These are phyloP conservation scores for Penicillium egyptiacum DNA, from an alignment of 495 filamentous ascomycete species.

Conservation along the genomic window DNA sequence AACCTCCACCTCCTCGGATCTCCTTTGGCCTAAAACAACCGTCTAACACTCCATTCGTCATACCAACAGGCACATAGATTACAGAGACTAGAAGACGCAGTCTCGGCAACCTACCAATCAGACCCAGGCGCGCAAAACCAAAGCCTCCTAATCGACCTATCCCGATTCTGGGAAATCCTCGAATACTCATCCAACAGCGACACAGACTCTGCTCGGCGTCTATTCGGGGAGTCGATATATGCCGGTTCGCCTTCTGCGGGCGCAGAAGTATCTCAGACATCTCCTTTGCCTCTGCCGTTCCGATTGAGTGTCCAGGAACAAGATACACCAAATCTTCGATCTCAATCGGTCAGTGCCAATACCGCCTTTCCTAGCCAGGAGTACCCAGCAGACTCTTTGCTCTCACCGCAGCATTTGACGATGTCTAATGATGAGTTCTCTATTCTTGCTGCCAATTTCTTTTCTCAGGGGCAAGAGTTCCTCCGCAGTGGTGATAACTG, in stretches of 20 bases:
- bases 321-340: constrained; percentile 14
- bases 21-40: neutral
- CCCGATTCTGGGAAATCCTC: constrained; percentile 51
- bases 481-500: constrained; percentile 40
- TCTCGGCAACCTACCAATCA: constrained; percentile 46
- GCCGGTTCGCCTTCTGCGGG: constrained; percentile 22
- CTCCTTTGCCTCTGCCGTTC: constrained; percentile 46
- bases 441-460: constrained; percentile 51
- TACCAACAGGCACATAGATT: constrained; percentile 40
- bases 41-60: neutral
- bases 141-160: constrained; percentile 49
- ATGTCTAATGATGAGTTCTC: constrained; percentile 48
- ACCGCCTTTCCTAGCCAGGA: constrained; percentile 19
- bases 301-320: constrained; percentile 32
- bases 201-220: constrained; percentile 35
- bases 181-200: constrained; percentile 51
- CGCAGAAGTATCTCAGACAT: constrained; percentile 47
- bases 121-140: constrained; percentile 42
- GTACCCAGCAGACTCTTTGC: constrained; percentile 23
- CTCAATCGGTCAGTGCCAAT: constrained; percentile 19
- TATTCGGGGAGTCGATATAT: constrained; percentile 46
- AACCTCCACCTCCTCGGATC: neutral
- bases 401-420: constrained; percentile 31
- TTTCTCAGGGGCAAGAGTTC: constrained; percentile 48
- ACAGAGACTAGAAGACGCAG: constrained; percentile 43